A percentile compares a stretch with the other conserved stretches of the same genome.
phyloP scores from a whole-genome alignment of 2,329 filamentous ascomycete genomes.

The Dryadomyces sulphureus region DNA sequence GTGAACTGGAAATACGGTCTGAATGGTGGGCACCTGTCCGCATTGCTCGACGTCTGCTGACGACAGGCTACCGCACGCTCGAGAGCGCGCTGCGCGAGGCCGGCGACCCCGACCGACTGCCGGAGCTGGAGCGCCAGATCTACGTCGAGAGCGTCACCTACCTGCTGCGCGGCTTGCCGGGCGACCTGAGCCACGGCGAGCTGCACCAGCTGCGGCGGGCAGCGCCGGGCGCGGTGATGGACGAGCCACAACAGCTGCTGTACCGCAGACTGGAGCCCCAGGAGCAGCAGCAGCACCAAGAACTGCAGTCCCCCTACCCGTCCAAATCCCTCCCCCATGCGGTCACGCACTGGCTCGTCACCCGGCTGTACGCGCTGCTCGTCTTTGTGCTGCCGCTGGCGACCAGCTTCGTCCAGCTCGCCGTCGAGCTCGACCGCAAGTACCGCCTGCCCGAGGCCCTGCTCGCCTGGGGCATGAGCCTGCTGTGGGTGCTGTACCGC shows the following conservation, averaged over 20 bases:
- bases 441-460: constrained; percentile 11
- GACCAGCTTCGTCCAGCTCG: constrained; percentile 1
- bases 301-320: neutral
- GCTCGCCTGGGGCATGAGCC: constrained; percentile 4
- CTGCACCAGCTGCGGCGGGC: constrained; percentile 33
- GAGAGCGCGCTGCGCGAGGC: constrained; percentile 9
- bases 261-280: neutral
- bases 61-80: constrained; percentile 8
- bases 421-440: constrained; percentile 10
- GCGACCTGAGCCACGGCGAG: constrained; percentile 40
- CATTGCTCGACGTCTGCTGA: neutral
- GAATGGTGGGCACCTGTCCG: constrained; percentile 5
- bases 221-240: constrained; percentile 23
- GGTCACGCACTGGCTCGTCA: constrained; percentile 11
- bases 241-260: neutral
- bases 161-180: constrained; percentile 46
- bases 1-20: constrained; percentile 12
- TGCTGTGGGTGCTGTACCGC: constrained; percentile 5
- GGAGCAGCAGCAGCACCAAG: constrained; percentile 6
- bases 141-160: constrained; percentile 51
- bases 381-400: constrained; percentile 8
- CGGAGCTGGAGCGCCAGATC: constrained; percentile 41
- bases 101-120: constrained; percentile 10
- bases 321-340: constrained; percentile 6
- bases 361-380: constrained; percentile 6